A percentile compares a stretch with the other conserved stretches of the same genome.
These are phyloP conservation scores for Metschnikowia kunwiensis DNA, from an alignment of 805 yeast species.

Conservation along the genomic window DNA sequence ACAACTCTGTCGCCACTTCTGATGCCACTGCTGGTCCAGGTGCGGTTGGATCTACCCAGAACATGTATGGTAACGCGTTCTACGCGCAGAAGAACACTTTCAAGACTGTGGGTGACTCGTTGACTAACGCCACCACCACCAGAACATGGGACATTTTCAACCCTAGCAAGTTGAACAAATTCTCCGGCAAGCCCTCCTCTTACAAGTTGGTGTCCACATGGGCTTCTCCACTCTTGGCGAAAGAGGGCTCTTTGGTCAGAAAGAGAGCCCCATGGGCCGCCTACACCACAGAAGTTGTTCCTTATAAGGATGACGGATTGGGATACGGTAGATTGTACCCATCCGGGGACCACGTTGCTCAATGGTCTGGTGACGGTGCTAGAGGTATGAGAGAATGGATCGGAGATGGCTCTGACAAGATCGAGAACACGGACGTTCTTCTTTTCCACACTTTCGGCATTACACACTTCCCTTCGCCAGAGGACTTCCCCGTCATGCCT, in stretches of 20 bases:
- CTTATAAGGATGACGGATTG: conserved; percentile 53
- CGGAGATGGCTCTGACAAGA: conserved; percentile 54
- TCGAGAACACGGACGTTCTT: conserved; percentile 69
- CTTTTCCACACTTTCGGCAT: conserved; percentile 82
- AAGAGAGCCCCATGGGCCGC: conserved; percentile 85
- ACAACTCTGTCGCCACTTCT: conserved; percentile 65
- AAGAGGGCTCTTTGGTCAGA: conserved; percentile 68
- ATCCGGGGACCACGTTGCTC: conserved; percentile 76
- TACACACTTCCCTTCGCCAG: conserved; percentile 85
- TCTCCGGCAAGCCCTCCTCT: conserved; percentile 72
- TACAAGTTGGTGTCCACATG: conserved; percentile 75
- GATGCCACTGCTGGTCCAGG: conserved; percentile 61
- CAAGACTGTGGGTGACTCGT: conserved; percentile 65
- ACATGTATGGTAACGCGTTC: conserved; percentile 78
- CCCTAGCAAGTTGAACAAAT: conserved; percentile 61
- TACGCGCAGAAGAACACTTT: conserved; percentile 61
- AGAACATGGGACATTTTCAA: conserved; percentile 79
- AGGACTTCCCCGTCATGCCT: conserved; percentile 88
- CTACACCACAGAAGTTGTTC: conserved; percentile 63
- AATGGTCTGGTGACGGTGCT: conserved; percentile 67
- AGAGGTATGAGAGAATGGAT: conserved; percentile 68
- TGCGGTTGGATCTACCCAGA: conserved; percentile 64
- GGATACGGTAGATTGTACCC: conserved; percentile 67
- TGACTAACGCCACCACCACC: conserved; percentile 60
- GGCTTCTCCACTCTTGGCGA: conserved; percentile 70